phyloP scores from a whole-genome alignment of 768 basidiomycete species.

The Tubosaeta sp. region DNA sequence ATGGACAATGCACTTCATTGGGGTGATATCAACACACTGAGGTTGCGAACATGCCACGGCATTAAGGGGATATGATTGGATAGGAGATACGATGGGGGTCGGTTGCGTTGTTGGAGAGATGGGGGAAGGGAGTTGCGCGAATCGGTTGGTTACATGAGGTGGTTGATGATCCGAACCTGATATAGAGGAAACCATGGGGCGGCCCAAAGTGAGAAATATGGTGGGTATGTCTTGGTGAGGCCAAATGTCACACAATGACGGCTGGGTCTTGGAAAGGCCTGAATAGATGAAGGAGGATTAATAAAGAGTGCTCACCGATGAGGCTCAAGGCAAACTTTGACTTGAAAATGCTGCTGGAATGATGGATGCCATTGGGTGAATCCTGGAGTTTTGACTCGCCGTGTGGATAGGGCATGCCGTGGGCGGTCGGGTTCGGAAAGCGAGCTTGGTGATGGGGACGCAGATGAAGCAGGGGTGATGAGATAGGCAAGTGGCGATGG shows the following conservation, averaged over 20 bases:
- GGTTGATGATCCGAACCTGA: constrained; percentile 11
- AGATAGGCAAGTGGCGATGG: constrained; percentile 40
- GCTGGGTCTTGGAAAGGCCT: constrained; percentile 58
- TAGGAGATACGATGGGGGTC: constrained; percentile 25
- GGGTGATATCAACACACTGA: constrained; percentile 39
- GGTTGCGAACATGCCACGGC: constrained; percentile 8
- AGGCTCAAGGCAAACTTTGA: constrained; percentile 61
- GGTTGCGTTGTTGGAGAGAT: constrained; percentile 46
- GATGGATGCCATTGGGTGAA: too few species aligned
- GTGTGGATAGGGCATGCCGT: constrained; percentile 31
- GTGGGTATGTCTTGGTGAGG: constrained; percentile 66
- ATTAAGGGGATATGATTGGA: constrained; percentile 25
- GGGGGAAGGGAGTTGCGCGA: constrained; percentile 50
- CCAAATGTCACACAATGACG: constrained; percentile 78
- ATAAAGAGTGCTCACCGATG: constrained; percentile 52
- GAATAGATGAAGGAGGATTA: constrained; percentile 6
- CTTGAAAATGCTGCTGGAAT: too few species aligned
- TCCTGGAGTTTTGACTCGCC: constrained; percentile 35
- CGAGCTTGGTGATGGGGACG: constrained; percentile 37
- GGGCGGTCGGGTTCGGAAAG: constrained; percentile 34
- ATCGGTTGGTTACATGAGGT: constrained; percentile 18
- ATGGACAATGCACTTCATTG: constrained; percentile 76
- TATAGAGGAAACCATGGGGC: constrained; percentile 19
- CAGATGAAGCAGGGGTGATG: constrained; percentile 55
- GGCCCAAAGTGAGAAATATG: constrained; percentile 44